Base-by-base conservation (phyloP, 78 protist genomes). In the Dictyostelium purpureum region DNA sequence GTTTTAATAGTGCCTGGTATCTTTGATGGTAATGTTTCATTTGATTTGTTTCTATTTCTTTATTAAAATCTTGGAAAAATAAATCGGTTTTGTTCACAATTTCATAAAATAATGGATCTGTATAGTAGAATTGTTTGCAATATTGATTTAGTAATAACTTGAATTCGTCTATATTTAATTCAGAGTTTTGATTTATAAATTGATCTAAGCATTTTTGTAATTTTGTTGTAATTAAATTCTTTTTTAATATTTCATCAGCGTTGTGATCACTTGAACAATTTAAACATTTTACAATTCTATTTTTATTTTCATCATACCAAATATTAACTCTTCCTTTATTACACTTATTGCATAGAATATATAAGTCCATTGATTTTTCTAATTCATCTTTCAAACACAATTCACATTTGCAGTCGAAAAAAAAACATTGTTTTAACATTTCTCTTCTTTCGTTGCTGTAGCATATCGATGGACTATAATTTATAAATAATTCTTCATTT, bases 101-200 rank as follows among this genome's bases (percentile, higher is more conserved):
- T 33, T 63, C 42, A 63, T 63, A 63, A 63, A 63, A 63, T 63
- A 63, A 16, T 63, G 71, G 71, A 63, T 63, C 71, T 3, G 71
- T 63, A 16, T 21, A 11, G 33, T 63, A 43, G 16, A 63, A 12
- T 18, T 63, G 45, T 63, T 63, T 63, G 33, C 71, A 63, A 63
- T 63, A 63, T 16, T 33, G 11, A 26, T 57, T 4, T 26, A 57
- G 66, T 24, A 57, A 57, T 26, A 35, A 57, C 26, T 57, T 57
- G 26, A 57, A 57, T 57, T 57, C 66, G 6, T 57, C 28, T 11
- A 26, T 26, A 57, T 21, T 26, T 57, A 26, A 57, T 26, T 57
- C 11, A 26, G 26, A 26, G 21, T 12, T 9, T 24, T 52, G 12
- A 5, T 54, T 54, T 51, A 18, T 51, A 19, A 18, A 56, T 57